These are phyloP conservation scores for Clathrus columnatus DNA, from an alignment of 768 basidiomycete species.

Conservation along the genomic window DNA sequence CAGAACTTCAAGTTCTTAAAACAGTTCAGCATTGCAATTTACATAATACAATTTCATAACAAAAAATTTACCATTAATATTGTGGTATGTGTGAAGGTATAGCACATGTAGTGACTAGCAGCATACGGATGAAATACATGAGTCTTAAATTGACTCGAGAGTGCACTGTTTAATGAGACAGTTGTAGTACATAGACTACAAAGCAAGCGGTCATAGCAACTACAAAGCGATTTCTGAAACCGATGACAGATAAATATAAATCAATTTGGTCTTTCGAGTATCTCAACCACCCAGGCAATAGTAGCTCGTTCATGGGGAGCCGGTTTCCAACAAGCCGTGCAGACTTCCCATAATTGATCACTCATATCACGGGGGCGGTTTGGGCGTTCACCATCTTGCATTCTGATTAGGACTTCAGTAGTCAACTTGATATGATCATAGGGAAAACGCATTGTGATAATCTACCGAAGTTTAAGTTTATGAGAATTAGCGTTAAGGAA, in stretches of 20 bases:
- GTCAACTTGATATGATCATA: conserved; percentile 43
- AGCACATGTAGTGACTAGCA: too few relatives aligned
- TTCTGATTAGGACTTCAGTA: conserved; percentile 41
- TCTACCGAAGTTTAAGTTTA: conserved; percentile 22
- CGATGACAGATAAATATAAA: neutral
- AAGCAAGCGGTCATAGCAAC: neutral
- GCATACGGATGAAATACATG: neutral
- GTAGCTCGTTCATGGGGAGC: conserved; percentile 30
- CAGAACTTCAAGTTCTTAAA: neutral
- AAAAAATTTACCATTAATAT: too few relatives aligned
- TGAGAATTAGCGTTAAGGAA: neutral
- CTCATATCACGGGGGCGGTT: conserved; percentile 31
- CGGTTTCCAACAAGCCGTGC: conserved; percentile 38
- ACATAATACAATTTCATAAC: neutral
- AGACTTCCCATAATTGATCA: conserved; percentile 36
- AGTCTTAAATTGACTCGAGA: too few relatives aligned
- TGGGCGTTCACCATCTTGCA: conserved; percentile 35
- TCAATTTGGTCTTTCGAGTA: neutral
- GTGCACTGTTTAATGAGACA: too few relatives aligned
- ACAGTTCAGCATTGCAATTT: neutral
- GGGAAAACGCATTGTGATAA: conserved; percentile 46
- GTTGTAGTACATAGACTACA: neutral
- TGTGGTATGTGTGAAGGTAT: too few relatives aligned
- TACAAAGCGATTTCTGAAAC: neutral
- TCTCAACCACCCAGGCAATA: conserved; percentile 26